These are phyloP conservation scores for Tulasnella sp. DNA, from an alignment of 768 basidiomycete genomes.

Conservation along the genomic window DNA sequence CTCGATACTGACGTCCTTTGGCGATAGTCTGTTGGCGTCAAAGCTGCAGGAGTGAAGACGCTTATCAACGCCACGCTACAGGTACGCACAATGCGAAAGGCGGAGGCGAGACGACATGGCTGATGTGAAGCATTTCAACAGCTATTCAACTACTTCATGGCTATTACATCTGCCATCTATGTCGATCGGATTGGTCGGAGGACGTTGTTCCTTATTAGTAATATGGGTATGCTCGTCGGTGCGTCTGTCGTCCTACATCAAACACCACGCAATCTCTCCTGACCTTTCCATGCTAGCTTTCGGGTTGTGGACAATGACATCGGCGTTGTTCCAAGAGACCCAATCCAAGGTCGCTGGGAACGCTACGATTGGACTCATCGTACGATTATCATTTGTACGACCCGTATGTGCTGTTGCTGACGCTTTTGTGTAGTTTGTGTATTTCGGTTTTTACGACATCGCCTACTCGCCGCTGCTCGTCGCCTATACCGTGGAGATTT, in stretches of 20 bases:
- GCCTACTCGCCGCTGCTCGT: constrained; percentile 66
- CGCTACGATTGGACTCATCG: constrained; percentile 18
- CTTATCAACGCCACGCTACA: constrained; percentile 53
- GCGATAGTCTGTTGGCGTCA: constrained; percentile 41
- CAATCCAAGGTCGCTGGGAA: constrained; percentile 26
- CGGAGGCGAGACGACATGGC: constrained; percentile 14
- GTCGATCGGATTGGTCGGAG: constrained; percentile 59
- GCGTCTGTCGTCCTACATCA: constrained; percentile 17
- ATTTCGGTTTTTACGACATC: constrained; percentile 38
- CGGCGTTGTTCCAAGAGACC: constrained; percentile 30
- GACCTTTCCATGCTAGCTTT: constrained; percentile 33
- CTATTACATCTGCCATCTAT: constrained; percentile 42
- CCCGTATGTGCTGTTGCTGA: neutral
- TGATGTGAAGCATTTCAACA: too few species aligned
- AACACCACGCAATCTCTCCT: neutral
- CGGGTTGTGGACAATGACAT: constrained; percentile 41
- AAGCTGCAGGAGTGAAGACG: constrained; percentile 39
- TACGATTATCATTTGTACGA: neutral
- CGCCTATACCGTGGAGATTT: constrained; percentile 48
- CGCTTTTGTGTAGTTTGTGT: constrained; percentile 14
- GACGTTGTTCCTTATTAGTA: constrained; percentile 56
- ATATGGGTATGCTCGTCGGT: constrained; percentile 46
- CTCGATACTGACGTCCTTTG: neutral
- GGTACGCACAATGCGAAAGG: constrained; percentile 25
- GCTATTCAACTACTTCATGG: constrained; percentile 48